Evolutionary conservation across 2,329 filamentous ascomycete species (phyloP).

Genomic region (Monosporascus sp.): DNA sequence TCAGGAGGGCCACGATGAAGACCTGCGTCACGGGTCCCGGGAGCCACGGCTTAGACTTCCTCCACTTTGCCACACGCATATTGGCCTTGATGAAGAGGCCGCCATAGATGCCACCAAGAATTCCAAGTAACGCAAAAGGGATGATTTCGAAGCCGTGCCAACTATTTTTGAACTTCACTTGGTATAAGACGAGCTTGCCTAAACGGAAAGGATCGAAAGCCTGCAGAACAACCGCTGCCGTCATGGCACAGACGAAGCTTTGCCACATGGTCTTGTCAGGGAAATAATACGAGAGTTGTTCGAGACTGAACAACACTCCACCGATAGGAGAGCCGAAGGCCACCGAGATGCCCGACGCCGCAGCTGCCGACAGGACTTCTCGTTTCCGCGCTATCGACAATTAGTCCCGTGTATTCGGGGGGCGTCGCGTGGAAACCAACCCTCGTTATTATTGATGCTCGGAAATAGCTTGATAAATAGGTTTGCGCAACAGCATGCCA

Average conservation of each 20-base stretch:
- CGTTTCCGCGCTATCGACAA: conserved; percentile 69
- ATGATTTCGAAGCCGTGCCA: conserved; percentile 95
- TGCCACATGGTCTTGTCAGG: conserved; percentile 99
- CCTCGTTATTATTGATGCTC: conserved; percentile 80
- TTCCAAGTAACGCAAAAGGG: conserved; percentile 79
- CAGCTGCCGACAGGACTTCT: conserved; percentile 87
- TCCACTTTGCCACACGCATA: conserved; percentile 79
- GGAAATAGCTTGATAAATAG: conserved; percentile 86
- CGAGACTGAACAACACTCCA: conserved; percentile 91
- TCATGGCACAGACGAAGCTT: conserved; percentile 98
- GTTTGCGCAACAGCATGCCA: conserved; percentile 94
- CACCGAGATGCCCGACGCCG: conserved; percentile 87
- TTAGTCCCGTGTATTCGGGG: conserved; percentile 19
- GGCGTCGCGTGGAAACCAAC: conserved; percentile 34
- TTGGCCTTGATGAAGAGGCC: conserved; percentile 93
- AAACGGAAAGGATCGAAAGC: conserved; percentile 91
- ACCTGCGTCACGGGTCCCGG: conserved; percentile 77
- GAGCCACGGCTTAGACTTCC: conserved; percentile 60
- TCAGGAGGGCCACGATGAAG: conserved; percentile 69
- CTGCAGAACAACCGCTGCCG: conserved; percentile 90
- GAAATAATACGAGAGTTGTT: conserved; percentile 96
- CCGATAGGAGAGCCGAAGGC: conserved; percentile 93
- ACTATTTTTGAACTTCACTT: conserved; percentile 84
- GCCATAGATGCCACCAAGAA: conserved; percentile 89
- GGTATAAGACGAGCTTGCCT: conserved; percentile 91